Base-by-base conservation (phyloP, 2,329 filamentous ascomycete species). In the Catunica adiposa region DNA sequence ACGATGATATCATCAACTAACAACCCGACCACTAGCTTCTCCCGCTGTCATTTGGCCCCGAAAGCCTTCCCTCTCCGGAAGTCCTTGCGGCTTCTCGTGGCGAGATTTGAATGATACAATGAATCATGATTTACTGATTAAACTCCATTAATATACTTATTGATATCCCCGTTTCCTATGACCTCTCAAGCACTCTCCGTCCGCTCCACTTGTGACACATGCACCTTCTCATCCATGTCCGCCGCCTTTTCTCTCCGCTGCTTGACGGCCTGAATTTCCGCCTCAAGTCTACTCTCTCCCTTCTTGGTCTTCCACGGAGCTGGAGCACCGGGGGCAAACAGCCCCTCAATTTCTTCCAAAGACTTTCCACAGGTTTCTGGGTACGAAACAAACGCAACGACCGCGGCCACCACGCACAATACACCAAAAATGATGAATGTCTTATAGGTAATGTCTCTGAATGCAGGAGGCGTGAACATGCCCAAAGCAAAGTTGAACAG, bases 41-140 rank as follows among this genome's bases (percentile, higher is more conserved):
- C 38, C 82, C 82, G 1, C 66, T 83, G 62, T 84, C 82, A 0
- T 86, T 85, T 67, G 81, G 82, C 0, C 82, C 82, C 0, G 76
- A 79, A 38, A 70, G 76, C 52, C 69, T 84, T 52, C 71, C 71
- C 6, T 66, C 69, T 3, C 56, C 56, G 20, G 53, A 58, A 17
- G 53, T 23, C 23, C 48, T 58, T 7, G 29, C 26, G 3, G 38
- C 48, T 40, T 37, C 53, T 2, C 47, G 20, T 11, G 22, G 44
- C 9, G 44, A 8, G 20, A 48, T 11, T 48, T 48, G n/a, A 22
- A 26, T 22, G 38, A 56, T 26, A 15, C 44, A n/a, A 50, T n/a
- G 15, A n/a, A 15, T 42, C 17, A n/a, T 42, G 11, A n/a, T 42
- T n/a, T n/a, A 42, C 5, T n/a, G n/a, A n/a, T n/a, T n/a, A 42